These are phyloP conservation scores for Lolium rigidum DNA, from an alignment of 176 grass and related monocot genomes.

Conservation along the genomic window DNA sequence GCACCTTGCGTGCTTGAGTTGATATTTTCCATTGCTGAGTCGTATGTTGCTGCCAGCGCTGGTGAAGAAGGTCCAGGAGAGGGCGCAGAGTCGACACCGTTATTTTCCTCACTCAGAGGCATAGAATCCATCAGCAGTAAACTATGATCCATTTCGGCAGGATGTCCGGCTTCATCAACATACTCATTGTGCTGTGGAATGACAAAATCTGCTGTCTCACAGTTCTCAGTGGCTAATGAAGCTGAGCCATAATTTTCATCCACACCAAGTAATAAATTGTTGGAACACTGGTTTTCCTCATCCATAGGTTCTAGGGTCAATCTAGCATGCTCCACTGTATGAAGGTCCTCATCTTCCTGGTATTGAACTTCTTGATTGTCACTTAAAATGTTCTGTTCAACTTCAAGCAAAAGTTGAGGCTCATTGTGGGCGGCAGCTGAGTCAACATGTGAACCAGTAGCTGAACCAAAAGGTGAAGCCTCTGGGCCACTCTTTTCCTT, in stretches of 20 bases:
- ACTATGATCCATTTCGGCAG: slow-evolving; percentile 32
- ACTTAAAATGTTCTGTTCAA: slow-evolving; percentile 33
- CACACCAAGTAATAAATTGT: slow-evolving; percentile 25
- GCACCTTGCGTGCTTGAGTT: background rate
- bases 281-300: slow-evolving; percentile 25
- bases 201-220: slow-evolving; percentile 23
- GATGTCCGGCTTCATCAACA: slow-evolving; percentile 40
- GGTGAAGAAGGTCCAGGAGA: slow-evolving; percentile 13
- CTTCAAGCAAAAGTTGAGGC: slow-evolving; percentile 34
- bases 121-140: slow-evolving; percentile 39
- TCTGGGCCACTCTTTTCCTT: slow-evolving; percentile 37
- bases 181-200: slow-evolving; percentile 24
- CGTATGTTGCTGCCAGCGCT: too few species aligned
- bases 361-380: slow-evolving; percentile 46
- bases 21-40: background rate
- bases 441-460: slow-evolving; percentile 29
- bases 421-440: slow-evolving; percentile 17
- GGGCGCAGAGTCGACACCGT: slow-evolving; percentile 7
- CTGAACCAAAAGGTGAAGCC: slow-evolving; percentile 38
- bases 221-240: slow-evolving; percentile 26
- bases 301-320: slow-evolving; percentile 37
- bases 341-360: slow-evolving; percentile 43
- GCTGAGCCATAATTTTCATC: slow-evolving; percentile 27
- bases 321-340: slow-evolving; percentile 33
- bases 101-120: slow-evolving; percentile 23